Evolutionary conservation across 164 flowering plant genomes (phyloP), one percentile per base, ranked within the genome.

Genomic region (Saururus chinensis): DNA sequence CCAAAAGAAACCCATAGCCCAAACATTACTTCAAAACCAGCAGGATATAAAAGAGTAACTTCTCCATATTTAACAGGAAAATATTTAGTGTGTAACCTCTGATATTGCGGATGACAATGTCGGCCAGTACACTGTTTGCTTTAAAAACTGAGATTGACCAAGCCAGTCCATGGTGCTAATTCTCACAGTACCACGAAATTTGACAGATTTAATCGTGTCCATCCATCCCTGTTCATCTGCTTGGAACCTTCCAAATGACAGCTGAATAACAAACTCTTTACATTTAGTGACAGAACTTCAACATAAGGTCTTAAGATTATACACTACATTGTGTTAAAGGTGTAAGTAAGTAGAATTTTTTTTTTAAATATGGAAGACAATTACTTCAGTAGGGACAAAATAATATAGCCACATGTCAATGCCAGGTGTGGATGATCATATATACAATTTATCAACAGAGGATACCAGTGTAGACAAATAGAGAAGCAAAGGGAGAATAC

Each of bases 81-180:
- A 14, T 35, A 41, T 45, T 56, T n/a, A n/a, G 17, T 9, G 7
- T 12, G 23, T 22, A 30, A 22, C 98, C 91, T 92, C 85, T 26
- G 96, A 82, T 64, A 92, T 71, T 54, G 98, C 95, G 42, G 95
- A 81, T 57, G 98, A 84, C 55, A 92, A 82, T 61, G 98, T 73
- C 57, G 91, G 67, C 98, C 98, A 92, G 58, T 79, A 92, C 55
- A 86, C 76, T 21, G 86, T 79, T 68, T 71, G 77, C 19, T 73
- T 57, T 51, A 62, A 51, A 73, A 76, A 92, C 60, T 84, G 79
- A 19, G 98, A 89, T 64, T 92, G 98, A 60, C 96, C 96, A 63
- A 92, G 95, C 98, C 93, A 92, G 68, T 89, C 96, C 98, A 92
- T 92, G 16, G 95, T 87, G 73, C 64, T 87, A 26, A 92, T 87